Conservation (phyloP, 2,329 filamentous ascomycete species). For the Pyrenophora teres region DNA sequence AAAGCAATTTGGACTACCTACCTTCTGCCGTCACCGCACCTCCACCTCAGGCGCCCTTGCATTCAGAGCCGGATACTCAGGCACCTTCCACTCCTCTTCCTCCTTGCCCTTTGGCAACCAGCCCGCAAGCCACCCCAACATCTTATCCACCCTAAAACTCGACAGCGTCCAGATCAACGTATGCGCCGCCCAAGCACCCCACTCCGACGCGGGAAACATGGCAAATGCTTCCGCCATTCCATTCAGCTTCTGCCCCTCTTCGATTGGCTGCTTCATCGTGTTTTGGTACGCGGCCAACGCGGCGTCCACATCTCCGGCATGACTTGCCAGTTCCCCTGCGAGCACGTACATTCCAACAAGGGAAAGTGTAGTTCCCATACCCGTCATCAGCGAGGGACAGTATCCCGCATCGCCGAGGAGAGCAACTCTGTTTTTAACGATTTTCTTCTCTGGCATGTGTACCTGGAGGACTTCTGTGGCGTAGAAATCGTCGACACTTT, state of each 20-base stretch:
- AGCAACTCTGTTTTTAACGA: slow-evolving; percentile 54
- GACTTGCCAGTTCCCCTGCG: slow-evolving; percentile 41
- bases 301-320: slow-evolving; percentile 13
- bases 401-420: slow-evolving; percentile 60
- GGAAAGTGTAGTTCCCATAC: slow-evolving; percentile 37
- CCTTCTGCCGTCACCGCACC: no score
- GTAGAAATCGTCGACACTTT: slow-evolving; percentile 53
- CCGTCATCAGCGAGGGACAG: slow-evolving; percentile 30
- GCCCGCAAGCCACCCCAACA: background rate
- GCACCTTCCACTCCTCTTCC: slow-evolving; percentile 1
- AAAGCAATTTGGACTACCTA: no score
- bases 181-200: background rate
- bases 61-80: slow-evolving; percentile 20
- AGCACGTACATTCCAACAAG: slow-evolving; percentile 47
- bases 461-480: slow-evolving; percentile 52
- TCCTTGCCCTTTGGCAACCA: background rate
- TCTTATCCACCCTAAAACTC: background rate
- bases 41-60: background rate
- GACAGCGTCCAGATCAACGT: background rate
- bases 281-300: slow-evolving; percentile 31
- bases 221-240: background rate
- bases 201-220: background rate
- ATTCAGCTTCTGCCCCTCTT: slow-evolving; percentile 25
- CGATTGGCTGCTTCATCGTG: slow-evolving; percentile 22
- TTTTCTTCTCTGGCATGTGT: slow-evolving; percentile 44